Evolutionary conservation across 768 basidiomycete species (phyloP), one percentile per base, ranked within the genome.

Genomic region (Kwoniella sp.): DNA sequence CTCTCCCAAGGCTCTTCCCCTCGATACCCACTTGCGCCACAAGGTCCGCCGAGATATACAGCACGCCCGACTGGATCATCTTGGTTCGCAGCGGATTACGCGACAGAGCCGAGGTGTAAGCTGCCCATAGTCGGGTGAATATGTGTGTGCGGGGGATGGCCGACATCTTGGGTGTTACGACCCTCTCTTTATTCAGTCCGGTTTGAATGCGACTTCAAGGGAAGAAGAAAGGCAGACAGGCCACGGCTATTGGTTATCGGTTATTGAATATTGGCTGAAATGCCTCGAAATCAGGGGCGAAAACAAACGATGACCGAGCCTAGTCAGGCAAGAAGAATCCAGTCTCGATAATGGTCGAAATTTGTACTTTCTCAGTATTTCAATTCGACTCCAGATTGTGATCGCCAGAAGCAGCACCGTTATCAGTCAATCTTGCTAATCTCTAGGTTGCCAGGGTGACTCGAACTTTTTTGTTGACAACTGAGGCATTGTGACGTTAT

Each of bases 21-120:
- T 80, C 79, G 29, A 80, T 77, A 0, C 72, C 76, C 13, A 79
- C 56, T 56, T 80, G 79, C 0, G 79, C 74, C 15, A 77, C 67
- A 4, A 66, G 31, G 53, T 80, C 79, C 5, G 70, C 79, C 9
- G 73, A 55, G 25, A 74, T 65, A 52, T 73, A 77, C 28, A 79
- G 58, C 13, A 61, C 57, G 0, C 73, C 79, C 26, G 72, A 71
- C 12, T 72, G 69, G 31, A 69, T 55, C 77, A 78, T 80, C 56
- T 75, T 75, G 4, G 79, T 80, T n/a, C 72, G 65, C 2, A 80
- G 65, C 8, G 79, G 79, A 25, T 30, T 22, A 20, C 57, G 50
- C 20, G 53, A 50, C 13, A 77, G 56, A 2, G 70, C 65, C 5
- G 56, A 26, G 1, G 65, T 47, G 52, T 77, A 77, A 9, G 47